These are phyloP conservation scores for Chlamydomonas asymmetrica DNA, from an alignment of 139 green algal species.

Conservation along the genomic window DNA sequence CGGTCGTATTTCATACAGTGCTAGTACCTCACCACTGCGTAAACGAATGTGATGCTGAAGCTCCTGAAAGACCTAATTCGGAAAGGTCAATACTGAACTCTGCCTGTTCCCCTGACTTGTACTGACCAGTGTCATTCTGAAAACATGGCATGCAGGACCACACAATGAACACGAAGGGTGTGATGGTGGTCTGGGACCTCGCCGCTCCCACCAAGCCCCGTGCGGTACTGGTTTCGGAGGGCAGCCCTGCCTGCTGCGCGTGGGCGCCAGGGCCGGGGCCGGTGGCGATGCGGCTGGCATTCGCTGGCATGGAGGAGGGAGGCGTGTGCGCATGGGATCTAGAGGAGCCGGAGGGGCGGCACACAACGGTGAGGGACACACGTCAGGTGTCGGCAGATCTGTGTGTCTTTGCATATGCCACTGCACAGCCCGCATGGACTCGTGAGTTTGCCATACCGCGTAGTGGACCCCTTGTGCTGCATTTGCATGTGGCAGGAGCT, in stretches of 20 bases:
- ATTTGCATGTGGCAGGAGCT: neutral
- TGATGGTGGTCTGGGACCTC: constrained; percentile 57
- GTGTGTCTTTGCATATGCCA: too few relatives aligned
- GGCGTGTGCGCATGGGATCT: constrained; percentile 58
- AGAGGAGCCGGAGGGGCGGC: constrained; percentile 36
- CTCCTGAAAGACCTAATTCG: too few relatives aligned
- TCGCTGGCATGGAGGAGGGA: constrained; percentile 56
- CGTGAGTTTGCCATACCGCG: too few relatives aligned
- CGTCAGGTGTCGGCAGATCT: too few relatives aligned
- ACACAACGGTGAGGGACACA: too few relatives aligned
- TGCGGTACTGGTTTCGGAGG: constrained; percentile 45
- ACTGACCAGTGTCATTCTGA: neutral
- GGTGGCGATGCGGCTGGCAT: neutral
- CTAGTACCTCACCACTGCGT: too few relatives aligned
- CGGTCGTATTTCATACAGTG: too few relatives aligned
- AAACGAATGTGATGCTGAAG: too few relatives aligned
- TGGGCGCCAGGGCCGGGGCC: constrained; percentile 39
- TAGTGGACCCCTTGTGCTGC: constrained; percentile 1
- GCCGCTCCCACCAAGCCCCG: neutral
- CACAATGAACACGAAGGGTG: constrained; percentile 32
- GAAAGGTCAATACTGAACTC: too few relatives aligned
- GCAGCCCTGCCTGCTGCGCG: constrained; percentile 37
- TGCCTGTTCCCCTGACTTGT: too few relatives aligned
- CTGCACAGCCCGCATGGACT: too few relatives aligned
- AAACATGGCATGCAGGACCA: constrained; percentile 30